A percentile compares a stretch with the other conserved stretches of the same genome.
phyloP scores from a whole-genome alignment of 305 asterid species.

The Salvia sclarea region DNA sequence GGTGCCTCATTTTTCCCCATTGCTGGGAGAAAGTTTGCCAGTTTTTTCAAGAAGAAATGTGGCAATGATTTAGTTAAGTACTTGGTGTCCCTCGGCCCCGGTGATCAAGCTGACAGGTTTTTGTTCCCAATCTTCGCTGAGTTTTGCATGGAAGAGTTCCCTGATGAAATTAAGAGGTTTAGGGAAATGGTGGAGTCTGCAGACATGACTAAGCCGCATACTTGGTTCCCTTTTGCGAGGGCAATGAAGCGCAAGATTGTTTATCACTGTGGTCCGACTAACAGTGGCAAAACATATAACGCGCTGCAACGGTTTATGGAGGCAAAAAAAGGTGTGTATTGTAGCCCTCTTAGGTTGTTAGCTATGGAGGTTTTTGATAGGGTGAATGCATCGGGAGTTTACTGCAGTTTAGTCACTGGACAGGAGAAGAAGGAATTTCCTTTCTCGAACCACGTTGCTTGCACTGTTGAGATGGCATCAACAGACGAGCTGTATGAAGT shows the following conservation, averaged over 20 bases:
- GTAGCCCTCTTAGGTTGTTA: slow-evolving; percentile 92
- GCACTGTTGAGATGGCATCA: slow-evolving; percentile 95
- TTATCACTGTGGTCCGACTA: slow-evolving; percentile 96
- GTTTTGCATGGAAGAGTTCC: slow-evolving; percentile 72
- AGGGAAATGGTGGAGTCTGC: slow-evolving; percentile 79
- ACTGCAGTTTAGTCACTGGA: slow-evolving; percentile 87
- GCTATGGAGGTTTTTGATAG: slow-evolving; percentile 98
- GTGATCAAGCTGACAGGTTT: slow-evolving; percentile 65
- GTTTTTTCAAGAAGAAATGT: slow-evolving; percentile 55
- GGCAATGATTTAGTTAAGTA: slow-evolving; percentile 53
- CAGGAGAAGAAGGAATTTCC: slow-evolving; percentile 87
- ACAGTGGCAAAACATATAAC: slow-evolving; percentile 95
- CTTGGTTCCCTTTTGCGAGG: slow-evolving; percentile 98
- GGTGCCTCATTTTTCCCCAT: slow-evolving; percentile 75
- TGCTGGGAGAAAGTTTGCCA: slow-evolving; percentile 59
- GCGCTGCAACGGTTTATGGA: slow-evolving; percentile 95
- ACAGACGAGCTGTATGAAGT: slow-evolving; percentile 78
- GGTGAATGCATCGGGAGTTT: slow-evolving; percentile 83
- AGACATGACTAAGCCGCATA: slow-evolving; percentile 87
- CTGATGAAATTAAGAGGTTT: slow-evolving; percentile 70
- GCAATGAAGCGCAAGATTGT: slow-evolving; percentile 89
- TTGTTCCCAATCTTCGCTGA: slow-evolving; percentile 83
- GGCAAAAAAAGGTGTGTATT: slow-evolving; percentile 84
- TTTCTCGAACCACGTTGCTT: slow-evolving; percentile 82
- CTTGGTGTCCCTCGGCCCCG: slow-evolving; percentile 64